phyloP scores from a whole-genome alignment of 2,329 filamentous ascomycete genomes.

The Fusarium praegraminearum region DNA sequence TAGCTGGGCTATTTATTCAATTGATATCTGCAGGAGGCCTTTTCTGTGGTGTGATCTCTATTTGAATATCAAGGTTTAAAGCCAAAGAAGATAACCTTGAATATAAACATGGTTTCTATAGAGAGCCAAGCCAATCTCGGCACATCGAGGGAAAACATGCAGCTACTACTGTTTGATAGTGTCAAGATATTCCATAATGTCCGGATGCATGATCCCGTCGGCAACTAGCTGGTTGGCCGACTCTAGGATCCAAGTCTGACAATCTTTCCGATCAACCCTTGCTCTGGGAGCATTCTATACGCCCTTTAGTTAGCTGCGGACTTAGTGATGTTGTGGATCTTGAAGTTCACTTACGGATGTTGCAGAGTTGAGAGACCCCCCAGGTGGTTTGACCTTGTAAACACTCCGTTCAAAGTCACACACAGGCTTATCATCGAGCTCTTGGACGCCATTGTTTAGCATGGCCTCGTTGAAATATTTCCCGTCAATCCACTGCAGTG shows the following conservation, averaged over 20 bases:
- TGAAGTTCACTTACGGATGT: background rate
- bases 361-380: background rate
- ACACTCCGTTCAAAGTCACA: background rate
- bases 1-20: no score
- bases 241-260: conserved; percentile 25
- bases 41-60: no score
- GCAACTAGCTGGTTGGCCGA: background rate
- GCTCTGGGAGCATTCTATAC: background rate
- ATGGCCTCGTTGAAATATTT: background rate
- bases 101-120: no score
- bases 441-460: rapidly evolving
- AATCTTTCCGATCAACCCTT: conserved; percentile 1
- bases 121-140: no score
- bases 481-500: rapidly evolving
- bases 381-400: rapidly evolving
- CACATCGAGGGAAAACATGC: no score
- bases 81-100: no score
- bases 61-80: no score
- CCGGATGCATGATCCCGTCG: background rate
- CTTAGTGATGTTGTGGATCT: background rate
- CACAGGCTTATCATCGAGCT: rapidly evolving
- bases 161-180: background rate
- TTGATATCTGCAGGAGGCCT: no score
- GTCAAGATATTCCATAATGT: background rate
- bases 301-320: no score